A percentile compares a stretch with the other conserved stretches of the same genome.
phyloP scores from a whole-genome alignment of 106 monocot species.

The Xerophyta viscosa region DNA sequence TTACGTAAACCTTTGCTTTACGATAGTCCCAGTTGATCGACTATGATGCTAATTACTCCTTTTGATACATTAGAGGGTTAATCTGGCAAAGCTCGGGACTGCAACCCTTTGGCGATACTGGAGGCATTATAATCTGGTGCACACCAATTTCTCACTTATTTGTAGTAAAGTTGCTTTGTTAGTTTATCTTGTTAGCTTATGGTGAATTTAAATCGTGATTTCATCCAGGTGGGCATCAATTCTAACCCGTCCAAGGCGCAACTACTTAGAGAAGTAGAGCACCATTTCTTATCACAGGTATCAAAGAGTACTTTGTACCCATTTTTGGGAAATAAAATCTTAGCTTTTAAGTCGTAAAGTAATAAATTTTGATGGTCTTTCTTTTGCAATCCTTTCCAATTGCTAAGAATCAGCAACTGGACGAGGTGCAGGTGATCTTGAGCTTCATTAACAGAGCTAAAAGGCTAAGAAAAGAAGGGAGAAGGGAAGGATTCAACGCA shows the following conservation, averaged over 20 bases:
- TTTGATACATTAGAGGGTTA: constrained; percentile 68
- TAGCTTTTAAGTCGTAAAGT: too few species aligned
- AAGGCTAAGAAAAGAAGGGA: constrained; percentile 25
- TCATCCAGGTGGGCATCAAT: constrained; percentile 39
- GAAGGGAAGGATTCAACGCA: too few species aligned
- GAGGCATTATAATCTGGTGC: constrained; percentile 64
- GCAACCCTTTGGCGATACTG: constrained; percentile 75
- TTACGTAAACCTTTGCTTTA: too few species aligned
- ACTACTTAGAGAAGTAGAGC: constrained; percentile 44
- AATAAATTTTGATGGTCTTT: too few species aligned
- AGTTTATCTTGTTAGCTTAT: not conserved
- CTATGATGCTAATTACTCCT: too few species aligned
- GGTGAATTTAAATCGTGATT: not conserved
- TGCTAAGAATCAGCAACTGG: constrained; percentile 47
- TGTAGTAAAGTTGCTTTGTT: not conserved
- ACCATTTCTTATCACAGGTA: constrained; percentile 82
- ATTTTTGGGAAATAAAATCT: too few species aligned
- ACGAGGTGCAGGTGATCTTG: constrained; percentile 72
- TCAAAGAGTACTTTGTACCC: too few species aligned
- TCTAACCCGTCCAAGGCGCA: constrained; percentile 72
- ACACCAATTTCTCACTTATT: not conserved
- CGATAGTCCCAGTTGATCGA: too few species aligned
- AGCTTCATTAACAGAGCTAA: constrained; percentile 52
- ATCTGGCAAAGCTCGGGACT: constrained; percentile 66
- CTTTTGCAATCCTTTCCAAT: constrained; percentile 1